Base-by-base conservation (phyloP, 73 alveolate species). In the Symbiodinium pilosum region DNA sequence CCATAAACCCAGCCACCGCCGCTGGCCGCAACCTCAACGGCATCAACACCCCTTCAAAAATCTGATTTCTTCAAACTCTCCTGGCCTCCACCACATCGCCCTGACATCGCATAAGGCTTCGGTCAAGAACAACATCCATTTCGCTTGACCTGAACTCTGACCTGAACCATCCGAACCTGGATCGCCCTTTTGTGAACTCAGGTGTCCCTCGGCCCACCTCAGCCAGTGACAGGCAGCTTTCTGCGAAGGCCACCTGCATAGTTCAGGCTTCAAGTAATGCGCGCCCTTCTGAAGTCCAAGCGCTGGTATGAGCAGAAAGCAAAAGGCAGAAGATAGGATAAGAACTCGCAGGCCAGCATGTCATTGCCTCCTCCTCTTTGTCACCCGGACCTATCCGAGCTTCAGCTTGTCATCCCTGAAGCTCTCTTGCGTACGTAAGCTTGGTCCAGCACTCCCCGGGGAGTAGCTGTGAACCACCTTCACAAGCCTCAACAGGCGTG, bases 1-100 rank as follows among this genome's bases (percentile, higher is more conserved):
- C 96, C 96, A 18, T 91, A 91, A 69, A 91, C 96, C 96, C 96
- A 91, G 77, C 96, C 96, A 34, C 96, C 96, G 44, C 96, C 96
- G 28, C 88, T 91, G 4, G 96, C 88, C 9, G 96, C 96, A 42
- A 91, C 96, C 96, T 91, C 6, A 16, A 28, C 30, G 21, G 81
- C 34, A n/a, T 14, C 38, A 64, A 28, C 38, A 14, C 6, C 59
- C 59, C 59, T 47, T 14, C 59, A 47, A 47, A 47, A 34, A 24
- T 20, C 81, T 24, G 38, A 64, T 0, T 20, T 64, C 81, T 26
- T 1, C 9, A 64, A 18, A 36, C 77, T 16, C 40, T 64, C 81
- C 81, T 38, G 26, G 88, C 96, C 96, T 91, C 96, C 87, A 91
- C 96, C 14, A 91, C 96, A 39, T 91, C 96, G 81, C 96, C 96